Percentiles rank a stretch among this genome's conserved stretches.
Evolutionary conservation across 2,329 filamentous ascomycete species (phyloP).

Genomic region (Aspergillus ochraceus): DNA sequence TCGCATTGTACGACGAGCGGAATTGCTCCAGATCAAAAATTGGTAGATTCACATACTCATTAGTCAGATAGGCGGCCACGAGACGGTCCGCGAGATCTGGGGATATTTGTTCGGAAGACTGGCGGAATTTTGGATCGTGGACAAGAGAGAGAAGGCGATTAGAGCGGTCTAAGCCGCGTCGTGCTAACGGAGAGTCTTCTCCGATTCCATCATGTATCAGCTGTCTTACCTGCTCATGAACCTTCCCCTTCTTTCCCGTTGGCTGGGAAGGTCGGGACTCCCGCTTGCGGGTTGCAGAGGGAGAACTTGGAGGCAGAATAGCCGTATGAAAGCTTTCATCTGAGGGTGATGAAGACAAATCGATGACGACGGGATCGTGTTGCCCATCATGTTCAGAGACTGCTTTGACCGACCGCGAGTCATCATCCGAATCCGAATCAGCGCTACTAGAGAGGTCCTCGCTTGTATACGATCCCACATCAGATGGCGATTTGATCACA

Average conservation of each 20-base stretch:
- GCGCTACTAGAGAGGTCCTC: neutral
- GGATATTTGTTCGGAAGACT: constrained; percentile 8
- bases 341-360: constrained; percentile 5
- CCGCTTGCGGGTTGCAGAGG: too few species aligned
- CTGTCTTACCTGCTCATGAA: neutral
- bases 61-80: constrained; percentile 21
- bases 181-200: neutral
- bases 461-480: neutral
- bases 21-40: constrained; percentile 23
- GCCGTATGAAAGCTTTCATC: constrained; percentile 11
- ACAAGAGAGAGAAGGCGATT: neutral
- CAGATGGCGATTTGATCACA: neutral
- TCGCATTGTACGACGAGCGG: constrained; percentile 14
- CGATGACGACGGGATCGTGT: neutral
- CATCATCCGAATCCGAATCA: neutral
- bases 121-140: neutral
- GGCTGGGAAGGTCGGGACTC: neutral
- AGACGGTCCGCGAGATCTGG: constrained; percentile 18
- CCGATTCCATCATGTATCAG: constrained; percentile 1
- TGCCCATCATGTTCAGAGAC: neutral
- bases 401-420: neutral
- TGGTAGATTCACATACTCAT: constrained; percentile 28
- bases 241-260: constrained; percentile 4
- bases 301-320: neutral
- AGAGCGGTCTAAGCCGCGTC: neutral